Base-by-base conservation (phyloP, 805 yeast genomes). In the Kuraishia molischiana region DNA sequence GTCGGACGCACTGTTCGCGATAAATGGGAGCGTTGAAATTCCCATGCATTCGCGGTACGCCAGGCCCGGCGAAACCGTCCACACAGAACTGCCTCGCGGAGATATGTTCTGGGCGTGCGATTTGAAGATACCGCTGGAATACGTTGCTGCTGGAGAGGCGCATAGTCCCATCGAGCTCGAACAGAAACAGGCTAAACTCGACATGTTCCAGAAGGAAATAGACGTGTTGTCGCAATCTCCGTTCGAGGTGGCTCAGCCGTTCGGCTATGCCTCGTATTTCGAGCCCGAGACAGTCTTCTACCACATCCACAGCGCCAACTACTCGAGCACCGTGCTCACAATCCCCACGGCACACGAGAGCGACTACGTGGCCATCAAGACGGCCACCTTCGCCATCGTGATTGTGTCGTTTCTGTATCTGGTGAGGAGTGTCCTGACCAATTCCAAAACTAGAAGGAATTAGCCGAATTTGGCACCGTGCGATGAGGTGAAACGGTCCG, bases 31-130 rank as follows among this genome's bases (percentile, higher is more conserved):
- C 19, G 24, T 58, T 36, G 51, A 51, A 30, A n/a, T 58, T 10
- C 62, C 62, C 2, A 37, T 58, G 35, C 63, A 58, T 46, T 36
- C 52, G 28, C 41, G 63, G 21, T 58, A 58, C 30, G 53, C 51
- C 1, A 41, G 38, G 17, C 62, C 62, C 3, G 11, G n/a, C 14
- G 19, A 20, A 4, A 5, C 15, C 26, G 19, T 8, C 6, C 6
- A 10, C 5, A 20, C n/a, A 5, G 22, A 14, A 17, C 15, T 22
- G 31, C 14, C 19, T 9, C 9, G 11, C 4, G 37, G 32, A 6
- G 21, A 35, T 11, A 24, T 35, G 6, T 35, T 35, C 26, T 35
- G 37, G 37, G 37, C 33, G 3, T 35, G 37, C 20, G 37, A 35
- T 19, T 19, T 28, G 19, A 14, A 11, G 9, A 28, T 18, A 11